phyloP scores from a whole-genome alignment of 1,284 basidiomycete species.

The Fomitopsis schrenkii region DNA sequence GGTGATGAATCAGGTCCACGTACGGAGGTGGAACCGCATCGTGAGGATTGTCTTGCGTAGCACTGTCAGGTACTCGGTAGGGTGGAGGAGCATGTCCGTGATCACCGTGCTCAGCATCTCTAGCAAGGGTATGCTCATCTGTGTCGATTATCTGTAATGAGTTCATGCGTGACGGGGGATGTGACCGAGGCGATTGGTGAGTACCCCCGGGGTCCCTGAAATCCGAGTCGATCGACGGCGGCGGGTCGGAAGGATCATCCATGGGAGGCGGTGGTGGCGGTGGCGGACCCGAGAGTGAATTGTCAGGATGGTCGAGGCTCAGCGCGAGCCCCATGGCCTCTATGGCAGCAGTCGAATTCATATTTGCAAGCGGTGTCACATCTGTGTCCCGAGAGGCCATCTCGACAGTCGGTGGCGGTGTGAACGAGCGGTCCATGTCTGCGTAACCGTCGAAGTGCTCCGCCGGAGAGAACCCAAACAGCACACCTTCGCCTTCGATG shows the following conservation, averaged over 20 bases:
- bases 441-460: constrained; percentile 78
- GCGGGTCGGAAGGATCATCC: constrained; percentile 82
- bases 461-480: constrained; percentile 64
- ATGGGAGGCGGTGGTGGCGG: constrained; percentile 67
- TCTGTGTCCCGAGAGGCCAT: constrained; percentile 64
- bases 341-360: constrained; percentile 50
- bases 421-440: constrained; percentile 49
- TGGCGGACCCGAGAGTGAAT: constrained; percentile 4
- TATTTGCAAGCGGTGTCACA: constrained; percentile 58
- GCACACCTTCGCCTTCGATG: constrained; percentile 65
- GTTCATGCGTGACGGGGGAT: constrained; percentile 28
- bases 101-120: constrained; percentile 16
- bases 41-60: constrained; percentile 21
- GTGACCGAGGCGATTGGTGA: constrained; percentile 38
- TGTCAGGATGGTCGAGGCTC: constrained; percentile 52
- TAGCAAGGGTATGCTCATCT: constrained; percentile 4
- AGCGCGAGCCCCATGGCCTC: constrained; percentile 56
- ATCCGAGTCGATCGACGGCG: constrained; percentile 77
- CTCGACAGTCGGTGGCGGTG: constrained; percentile 68
- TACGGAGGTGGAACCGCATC: constrained; percentile 38
- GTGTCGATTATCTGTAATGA: neutral
- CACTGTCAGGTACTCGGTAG: constrained; percentile 52
- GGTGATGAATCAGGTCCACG: constrained; percentile 33
- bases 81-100: constrained; percentile 40
- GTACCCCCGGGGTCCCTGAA: constrained; percentile 56